Conservation (phyloP, 2,329 filamentous ascomycete species). For the Aspergillus nomiae region DNA sequence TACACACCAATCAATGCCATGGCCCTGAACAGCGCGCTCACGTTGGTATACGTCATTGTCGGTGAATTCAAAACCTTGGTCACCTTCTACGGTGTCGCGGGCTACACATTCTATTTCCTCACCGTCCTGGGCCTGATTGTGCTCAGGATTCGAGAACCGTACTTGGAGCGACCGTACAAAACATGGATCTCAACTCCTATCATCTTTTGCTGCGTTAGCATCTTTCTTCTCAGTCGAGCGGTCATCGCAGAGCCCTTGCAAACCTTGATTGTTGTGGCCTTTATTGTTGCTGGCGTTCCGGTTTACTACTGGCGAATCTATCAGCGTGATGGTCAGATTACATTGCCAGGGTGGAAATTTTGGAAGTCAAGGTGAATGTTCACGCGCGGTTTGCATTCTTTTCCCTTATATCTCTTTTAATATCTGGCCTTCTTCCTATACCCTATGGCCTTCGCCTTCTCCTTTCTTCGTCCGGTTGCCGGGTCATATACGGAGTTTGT, state of each 20-base stretch:
- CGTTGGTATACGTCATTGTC: slow-evolving; percentile 74
- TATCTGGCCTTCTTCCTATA: neutral
- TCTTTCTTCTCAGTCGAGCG: slow-evolving; percentile 86
- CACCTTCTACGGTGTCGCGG: slow-evolving; percentile 96
- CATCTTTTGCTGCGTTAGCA: slow-evolving; percentile 95
- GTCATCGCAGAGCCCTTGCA: slow-evolving; percentile 90
- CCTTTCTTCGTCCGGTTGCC: neutral
- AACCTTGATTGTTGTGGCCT: slow-evolving; percentile 81
- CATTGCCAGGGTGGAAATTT: slow-evolving; percentile 44
- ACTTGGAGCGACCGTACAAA: slow-evolving; percentile 85
- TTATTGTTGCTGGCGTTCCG: slow-evolving; percentile 79
- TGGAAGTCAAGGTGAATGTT: slow-evolving; percentile 37
- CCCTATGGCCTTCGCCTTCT: neutral
- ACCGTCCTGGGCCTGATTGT: slow-evolving; percentile 93
- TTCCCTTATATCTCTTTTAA: slow-evolving; percentile 3
- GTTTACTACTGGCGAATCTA: slow-evolving; percentile 87
- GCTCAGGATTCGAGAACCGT: slow-evolving; percentile 81
- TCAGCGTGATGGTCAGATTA: slow-evolving; percentile 55
- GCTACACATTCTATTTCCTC: slow-evolving; percentile 96
- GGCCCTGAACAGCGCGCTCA: slow-evolving; percentile 74
- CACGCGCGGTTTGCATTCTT: neutral
- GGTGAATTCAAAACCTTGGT: slow-evolving; percentile 91
- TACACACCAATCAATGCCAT: slow-evolving; percentile 95
- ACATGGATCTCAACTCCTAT: slow-evolving; percentile 98
- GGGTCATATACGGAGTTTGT: neutral